A percentile compares a stretch with the other conserved stretches of the same genome.
Conservation (phyloP, 345 rosid genomes). For the Salix brachista region DNA sequence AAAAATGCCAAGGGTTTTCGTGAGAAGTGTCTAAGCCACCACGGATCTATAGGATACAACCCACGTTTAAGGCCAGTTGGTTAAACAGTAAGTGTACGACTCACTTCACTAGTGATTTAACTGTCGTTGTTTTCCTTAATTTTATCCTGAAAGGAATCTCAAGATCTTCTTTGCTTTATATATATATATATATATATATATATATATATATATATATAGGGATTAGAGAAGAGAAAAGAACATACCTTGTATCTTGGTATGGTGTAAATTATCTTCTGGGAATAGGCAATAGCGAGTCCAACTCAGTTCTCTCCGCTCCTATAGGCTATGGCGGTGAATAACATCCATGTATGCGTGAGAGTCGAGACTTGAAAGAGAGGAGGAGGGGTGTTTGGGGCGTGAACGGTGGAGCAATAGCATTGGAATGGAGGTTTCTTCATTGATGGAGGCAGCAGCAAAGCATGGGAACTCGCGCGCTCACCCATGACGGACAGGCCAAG, state of each 20-base stretch:
- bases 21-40: neutral
- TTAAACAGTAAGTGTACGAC: neutral
- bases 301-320: neutral
- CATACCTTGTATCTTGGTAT: neutral
- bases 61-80: neutral
- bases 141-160: neutral
- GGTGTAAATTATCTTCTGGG: neutral
- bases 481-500: neutral
- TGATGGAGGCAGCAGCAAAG: neutral
- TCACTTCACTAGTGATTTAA: neutral
- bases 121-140: neutral
- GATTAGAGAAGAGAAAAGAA: neutral
- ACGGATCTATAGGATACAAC: neutral
- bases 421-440: neutral
- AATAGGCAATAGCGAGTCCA: too few relatives aligned
- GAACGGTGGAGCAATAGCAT: too few relatives aligned
- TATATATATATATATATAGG: too few relatives aligned
- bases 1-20: neutral
- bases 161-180: neutral
- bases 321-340: neutral
- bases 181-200: too few relatives aligned
- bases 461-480: neutral
- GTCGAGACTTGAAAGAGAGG: too few relatives aligned
- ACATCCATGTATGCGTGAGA: too few relatives aligned
- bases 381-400: too few relatives aligned